Percentiles rank a stretch among this genome's conserved stretches.
These are phyloP conservation scores for Mycosphaerelloides madeirae DNA, from an alignment of 2,329 filamentous ascomycete genomes.

Conservation along the genomic window DNA sequence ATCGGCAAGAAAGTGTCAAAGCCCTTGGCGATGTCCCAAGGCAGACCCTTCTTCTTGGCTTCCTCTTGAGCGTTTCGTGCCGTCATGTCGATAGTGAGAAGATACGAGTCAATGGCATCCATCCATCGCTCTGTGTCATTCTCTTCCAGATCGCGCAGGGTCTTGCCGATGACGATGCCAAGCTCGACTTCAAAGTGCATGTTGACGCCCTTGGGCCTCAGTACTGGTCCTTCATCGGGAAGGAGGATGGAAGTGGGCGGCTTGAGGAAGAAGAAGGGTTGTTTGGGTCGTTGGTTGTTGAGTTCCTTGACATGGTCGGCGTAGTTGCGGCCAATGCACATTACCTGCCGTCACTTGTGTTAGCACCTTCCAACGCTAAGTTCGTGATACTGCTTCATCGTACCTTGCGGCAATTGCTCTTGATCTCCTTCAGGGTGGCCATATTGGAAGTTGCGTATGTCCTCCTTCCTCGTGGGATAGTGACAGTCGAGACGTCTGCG, in stretches of 20 bases:
- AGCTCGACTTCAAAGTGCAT: slow-evolving; percentile 96
- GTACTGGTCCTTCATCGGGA: slow-evolving; percentile 70
- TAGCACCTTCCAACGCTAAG: too few species aligned
- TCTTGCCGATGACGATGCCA: slow-evolving; percentile 80
- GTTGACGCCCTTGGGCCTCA: slow-evolving; percentile 75
- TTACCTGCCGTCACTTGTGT: slow-evolving; percentile 58
- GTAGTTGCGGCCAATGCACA: slow-evolving; percentile 96
- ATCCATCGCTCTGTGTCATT: slow-evolving; percentile 71
- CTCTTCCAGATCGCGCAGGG: slow-evolving; percentile 67
- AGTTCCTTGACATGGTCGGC: slow-evolving; percentile 93
- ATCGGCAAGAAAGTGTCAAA: slow-evolving; percentile 97
- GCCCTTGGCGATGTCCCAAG: slow-evolving; percentile 94
- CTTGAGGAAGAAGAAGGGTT: slow-evolving; percentile 99
- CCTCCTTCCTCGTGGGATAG: not conserved
- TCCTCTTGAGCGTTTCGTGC: slow-evolving; percentile 92
- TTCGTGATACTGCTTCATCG: not conserved
- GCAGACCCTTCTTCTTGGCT: slow-evolving; percentile 93
- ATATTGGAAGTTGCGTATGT: slow-evolving; percentile 15
- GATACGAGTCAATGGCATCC: slow-evolving; percentile 80
- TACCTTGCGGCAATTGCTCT: slow-evolving; percentile 47
- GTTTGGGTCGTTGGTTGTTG: slow-evolving; percentile 79
- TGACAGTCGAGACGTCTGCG: not conserved
- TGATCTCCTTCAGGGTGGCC: slow-evolving; percentile 30
- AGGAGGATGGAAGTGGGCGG: slow-evolving; percentile 80
- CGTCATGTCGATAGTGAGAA: slow-evolving; percentile 94